phyloP scores from a whole-genome alignment of 2,329 filamentous ascomycete genomes.

The Talaromyces sp. region DNA sequence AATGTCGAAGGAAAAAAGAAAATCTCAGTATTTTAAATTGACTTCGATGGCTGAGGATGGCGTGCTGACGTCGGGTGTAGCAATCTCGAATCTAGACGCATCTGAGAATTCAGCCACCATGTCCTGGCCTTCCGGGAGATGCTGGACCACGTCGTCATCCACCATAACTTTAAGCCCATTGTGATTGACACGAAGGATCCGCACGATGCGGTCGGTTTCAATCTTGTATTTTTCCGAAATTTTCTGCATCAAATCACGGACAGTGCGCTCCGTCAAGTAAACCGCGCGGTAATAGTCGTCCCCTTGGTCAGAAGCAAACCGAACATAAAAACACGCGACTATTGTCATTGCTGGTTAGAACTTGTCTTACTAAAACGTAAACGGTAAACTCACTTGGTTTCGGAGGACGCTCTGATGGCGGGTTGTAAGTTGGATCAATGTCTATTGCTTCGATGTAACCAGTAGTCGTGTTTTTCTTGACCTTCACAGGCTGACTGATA shows the following conservation, averaged over 20 bases:
- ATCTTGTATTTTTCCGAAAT: slow-evolving; percentile 77
- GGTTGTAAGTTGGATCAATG: slow-evolving; percentile 79
- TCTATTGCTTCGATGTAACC: slow-evolving; percentile 89
- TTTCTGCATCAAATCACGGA: slow-evolving; percentile 66
- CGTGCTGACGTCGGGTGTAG: slow-evolving; percentile 16
- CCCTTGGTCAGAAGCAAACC: slow-evolving; percentile 48
- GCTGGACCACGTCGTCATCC: slow-evolving; percentile 81
- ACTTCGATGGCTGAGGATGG: slow-evolving; percentile 36
- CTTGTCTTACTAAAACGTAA: background rate
- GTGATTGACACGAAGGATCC: slow-evolving; percentile 66
- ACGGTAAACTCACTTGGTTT: slow-evolving; percentile 54
- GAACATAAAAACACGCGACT: slow-evolving; percentile 85
- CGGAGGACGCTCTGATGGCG: slow-evolving; percentile 64
- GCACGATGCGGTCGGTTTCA: slow-evolving; percentile 64
- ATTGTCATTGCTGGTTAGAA: slow-evolving; percentile 30
- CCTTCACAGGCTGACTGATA: slow-evolving; percentile 24
- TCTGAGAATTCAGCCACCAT: slow-evolving; percentile 71
- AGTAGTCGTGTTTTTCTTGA: slow-evolving; percentile 37
- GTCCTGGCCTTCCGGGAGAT: slow-evolving; percentile 84
- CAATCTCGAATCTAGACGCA: slow-evolving; percentile 37
- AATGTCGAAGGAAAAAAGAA: background rate
- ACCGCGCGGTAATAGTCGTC: slow-evolving; percentile 73
- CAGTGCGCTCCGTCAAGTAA: slow-evolving; percentile 72
- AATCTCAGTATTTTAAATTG: slow-evolving; percentile 48
- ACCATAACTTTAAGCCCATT: slow-evolving; percentile 77